These are phyloP conservation scores for Leucosporidium yakuticum DNA, from an alignment of 768 basidiomycete genomes.

Conservation along the genomic window DNA sequence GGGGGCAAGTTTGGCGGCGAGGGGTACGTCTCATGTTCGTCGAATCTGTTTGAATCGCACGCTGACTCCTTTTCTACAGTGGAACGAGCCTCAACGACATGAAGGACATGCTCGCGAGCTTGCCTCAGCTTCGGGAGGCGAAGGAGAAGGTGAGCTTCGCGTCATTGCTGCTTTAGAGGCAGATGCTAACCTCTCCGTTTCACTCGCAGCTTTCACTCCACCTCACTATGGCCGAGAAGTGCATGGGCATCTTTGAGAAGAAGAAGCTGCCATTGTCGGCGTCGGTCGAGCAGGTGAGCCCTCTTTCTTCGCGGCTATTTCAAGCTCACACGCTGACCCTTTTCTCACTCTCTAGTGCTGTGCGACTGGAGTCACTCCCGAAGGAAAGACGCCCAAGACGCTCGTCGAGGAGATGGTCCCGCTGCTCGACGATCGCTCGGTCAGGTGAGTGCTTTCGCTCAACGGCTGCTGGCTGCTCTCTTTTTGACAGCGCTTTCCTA, in stretches of 20 bases:
- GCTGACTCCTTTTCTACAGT: conserved; percentile 51
- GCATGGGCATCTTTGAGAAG: conserved; percentile 86
- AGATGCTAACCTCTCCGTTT: background rate
- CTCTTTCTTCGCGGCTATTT: conserved; percentile 3
- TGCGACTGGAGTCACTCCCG: conserved; percentile 81
- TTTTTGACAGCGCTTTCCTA: background rate
- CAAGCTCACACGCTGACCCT: background rate
- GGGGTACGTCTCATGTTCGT: conserved; percentile 11
- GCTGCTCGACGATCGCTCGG: conserved; percentile 74
- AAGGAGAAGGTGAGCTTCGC: conserved; percentile 67
- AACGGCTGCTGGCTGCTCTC: background rate
- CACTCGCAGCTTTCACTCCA: conserved; percentile 78
- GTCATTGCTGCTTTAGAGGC: background rate
- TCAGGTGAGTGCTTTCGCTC: conserved; percentile 54
- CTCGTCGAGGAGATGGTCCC: conserved; percentile 99
- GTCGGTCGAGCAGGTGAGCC: conserved; percentile 75
- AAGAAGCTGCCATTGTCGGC: conserved; percentile 76
- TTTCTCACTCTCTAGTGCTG: conserved; percentile 59
- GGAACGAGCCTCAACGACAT: conserved; percentile 86
- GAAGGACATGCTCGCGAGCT: conserved; percentile 95
- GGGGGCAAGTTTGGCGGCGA: conserved; percentile 85
- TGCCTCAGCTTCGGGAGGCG: conserved; percentile 92
- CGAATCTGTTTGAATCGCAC: background rate
- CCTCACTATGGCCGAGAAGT: conserved; percentile 94
- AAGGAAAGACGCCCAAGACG: conserved; percentile 89